Evolutionary conservation across 2,329 filamentous ascomycete species (phyloP), one percentile per base, ranked within the genome.

Genomic region (Paracorniculantispora psalliotae): DNA sequence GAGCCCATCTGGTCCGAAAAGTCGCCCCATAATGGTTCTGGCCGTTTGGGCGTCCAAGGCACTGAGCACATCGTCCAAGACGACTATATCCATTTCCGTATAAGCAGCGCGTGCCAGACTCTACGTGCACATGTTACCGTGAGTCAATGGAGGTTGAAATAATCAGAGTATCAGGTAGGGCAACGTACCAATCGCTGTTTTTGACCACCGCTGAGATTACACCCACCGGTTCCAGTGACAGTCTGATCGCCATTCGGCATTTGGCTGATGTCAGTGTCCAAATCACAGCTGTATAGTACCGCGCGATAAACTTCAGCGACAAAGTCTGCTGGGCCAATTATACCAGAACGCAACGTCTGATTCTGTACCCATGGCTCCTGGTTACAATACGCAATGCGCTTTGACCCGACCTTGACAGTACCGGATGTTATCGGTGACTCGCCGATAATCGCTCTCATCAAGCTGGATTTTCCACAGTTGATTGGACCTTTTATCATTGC

Each of bases 401-500:
- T 30, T 28, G 52, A 15, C 8, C 41, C 41, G 2, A 33, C 52
- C 13, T n/a, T 21, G 15, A 55, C 19, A 5, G 52, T 44, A 13
- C 52, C 52, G 2, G 39, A 15, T 15, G 25, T 30, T 15, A 33
- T 9, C 7, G 28, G 7, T 44, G 17, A 9, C 17, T 55, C 52
- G 7, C 52, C 52, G 4, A 55, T 17, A 15, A 55, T 21, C 7
- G 13, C 13, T 28, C 25, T 57, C 1, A 57, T 21, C 2, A 57
- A 17, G 1, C n/a, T 39, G 19, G 53, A 47, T 23, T 57, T 57
- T 4, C 53, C 53, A 35, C 53, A 57, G 17, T 37, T 47, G 43
- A 57, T 37, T 8, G 53, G 53, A n/a, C 53, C 53, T n/a, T 28
- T 25, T 13, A 57, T 26, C 33, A 57, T 48, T 15, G 43, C 26